These are phyloP conservation scores for Talaromyces nanjingensis DNA, from an alignment of 495 filamentous ascomycete genomes.

Conservation along the genomic window DNA sequence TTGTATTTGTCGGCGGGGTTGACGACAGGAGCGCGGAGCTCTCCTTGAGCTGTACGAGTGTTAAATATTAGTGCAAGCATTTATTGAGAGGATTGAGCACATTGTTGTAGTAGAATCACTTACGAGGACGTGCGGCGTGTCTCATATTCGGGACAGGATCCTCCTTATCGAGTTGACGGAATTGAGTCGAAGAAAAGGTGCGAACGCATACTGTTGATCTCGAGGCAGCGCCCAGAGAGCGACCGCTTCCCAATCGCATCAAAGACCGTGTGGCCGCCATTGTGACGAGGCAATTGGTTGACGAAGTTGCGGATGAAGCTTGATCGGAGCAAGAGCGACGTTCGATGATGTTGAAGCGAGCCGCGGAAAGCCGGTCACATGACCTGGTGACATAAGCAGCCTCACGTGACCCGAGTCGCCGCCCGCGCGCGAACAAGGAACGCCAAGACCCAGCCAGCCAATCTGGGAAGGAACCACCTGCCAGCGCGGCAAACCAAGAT, in stretches of 20 bases:
- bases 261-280: constrained; percentile 52
- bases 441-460: background rate
- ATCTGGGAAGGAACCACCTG: constrained; percentile 1
- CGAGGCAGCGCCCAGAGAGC: constrained; percentile 53
- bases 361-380: constrained; percentile 4
- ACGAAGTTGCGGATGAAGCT: constrained; percentile 5
- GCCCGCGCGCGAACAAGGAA: background rate
- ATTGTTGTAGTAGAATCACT: constrained; percentile 16
- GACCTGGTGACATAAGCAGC: background rate
- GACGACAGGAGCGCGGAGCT: constrained; percentile 70
- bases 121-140: constrained; percentile 55
- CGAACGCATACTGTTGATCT: constrained; percentile 46
- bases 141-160: constrained; percentile 58
- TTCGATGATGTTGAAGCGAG: constrained; percentile 5
- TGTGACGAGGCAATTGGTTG: constrained; percentile 15
- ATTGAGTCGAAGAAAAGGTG: constrained; percentile 49
- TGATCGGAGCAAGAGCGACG: background rate
- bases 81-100: background rate
- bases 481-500: constrained; percentile 7
- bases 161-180: constrained; percentile 50
- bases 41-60: constrained; percentile 40
- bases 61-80: background rate
- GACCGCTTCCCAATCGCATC: constrained; percentile 58
- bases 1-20: constrained; percentile 92
- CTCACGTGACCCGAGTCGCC: background rate